Evolutionary conservation across 257 asterid genomes (phyloP), one percentile per base, ranked within the genome.

Genomic region (Ocimum tenuiflorum): DNA sequence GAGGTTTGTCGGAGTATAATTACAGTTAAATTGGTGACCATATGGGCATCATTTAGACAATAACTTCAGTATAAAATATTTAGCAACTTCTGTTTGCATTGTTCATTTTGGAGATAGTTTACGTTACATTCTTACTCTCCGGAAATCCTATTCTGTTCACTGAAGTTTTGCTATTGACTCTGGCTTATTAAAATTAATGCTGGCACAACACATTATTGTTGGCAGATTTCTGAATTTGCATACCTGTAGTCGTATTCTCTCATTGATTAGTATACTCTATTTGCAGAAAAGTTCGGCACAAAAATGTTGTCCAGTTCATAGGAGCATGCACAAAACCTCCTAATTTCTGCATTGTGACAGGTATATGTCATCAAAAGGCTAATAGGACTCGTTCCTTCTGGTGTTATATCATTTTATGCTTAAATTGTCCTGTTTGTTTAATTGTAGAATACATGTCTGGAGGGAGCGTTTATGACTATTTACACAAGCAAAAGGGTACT

Each of bases 291-390:
- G 96, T 94, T 67, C 90, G 97, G 2, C 99, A 94, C 85, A 94
- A 88, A 55, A 89, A 94, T 53, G 99, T 94, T 22, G 99, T 94
- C 67, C 99, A 94, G 73, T 94, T 94, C 80, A 85, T 94, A 48
- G 99, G 97, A 41, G 99, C 99, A 19, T 94, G 97, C 79, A 94
- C 99, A 41, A 84, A 77, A 71, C 97, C 94, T 74, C 94, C 97
- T 17, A 83, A 85, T 66, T 74, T 94, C 85, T 94, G 97, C 75
- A 94, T 94, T 54, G 96, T 90, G 53, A 94, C 99, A 78, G 99
- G 99, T 94, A 73, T 46, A 71, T 61, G 22, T 15, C 47, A 13
- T 65, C 23, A 14, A 38, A 46, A n/a, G 24, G 27, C 66, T 19
- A 33, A 22, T 19, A 53, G 7, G 1, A 11, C 35, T 47, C 45